Evolutionary conservation across 306 rosid species (phyloP), one percentile per base, ranked within the genome.

Genomic region (Trifolium dubium): DNA sequence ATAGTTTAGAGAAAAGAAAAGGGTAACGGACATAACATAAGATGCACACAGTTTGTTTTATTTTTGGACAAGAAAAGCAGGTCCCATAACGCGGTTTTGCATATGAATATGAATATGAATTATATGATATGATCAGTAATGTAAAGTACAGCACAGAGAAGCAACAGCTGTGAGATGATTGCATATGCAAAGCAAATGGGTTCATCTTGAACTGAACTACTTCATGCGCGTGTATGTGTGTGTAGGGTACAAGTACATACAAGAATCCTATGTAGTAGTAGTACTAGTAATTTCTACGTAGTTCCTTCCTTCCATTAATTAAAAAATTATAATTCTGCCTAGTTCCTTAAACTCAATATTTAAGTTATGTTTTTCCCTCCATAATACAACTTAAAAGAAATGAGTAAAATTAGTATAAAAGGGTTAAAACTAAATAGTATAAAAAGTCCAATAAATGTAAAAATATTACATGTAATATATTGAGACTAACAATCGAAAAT

Each of bases 81-180:
- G 73, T 76, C 58, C 82, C 84, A 71, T 59, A 41, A 92, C 97
- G 97, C 98, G 98, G 84, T 89, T 90, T 92, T 66, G 64, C 86
- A 81, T 79, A 77, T 83, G 89, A 44, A 23, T 3, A 49, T n/a
- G n/a, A n/a, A n/a, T n/a, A n/a, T n/a, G n/a, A n/a, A n/a, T n/a
- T n/a, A n/a, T n/a, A n/a, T n/a, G n/a, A n/a, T n/a, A n/a, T 47
- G 53, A 12, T 46, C 15, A 74, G 49, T 43, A 4, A 5, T 3
- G 35, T 34, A 34, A 4, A 23, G 23, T 23, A 23, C 6, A 7
- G 60, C 87, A 75, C 96, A 92, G 98, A 77, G 83, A 30, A 77
- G 83, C 78, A 78, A 82, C 96, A 92, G 95, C 98, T 90, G 98
- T 87, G 53, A 28, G 32, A 23, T 49, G 19, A 49, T 49, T n/a